Base-by-base conservation (phyloP, 805 yeast species). In the Nakazawaea holstii region DNA sequence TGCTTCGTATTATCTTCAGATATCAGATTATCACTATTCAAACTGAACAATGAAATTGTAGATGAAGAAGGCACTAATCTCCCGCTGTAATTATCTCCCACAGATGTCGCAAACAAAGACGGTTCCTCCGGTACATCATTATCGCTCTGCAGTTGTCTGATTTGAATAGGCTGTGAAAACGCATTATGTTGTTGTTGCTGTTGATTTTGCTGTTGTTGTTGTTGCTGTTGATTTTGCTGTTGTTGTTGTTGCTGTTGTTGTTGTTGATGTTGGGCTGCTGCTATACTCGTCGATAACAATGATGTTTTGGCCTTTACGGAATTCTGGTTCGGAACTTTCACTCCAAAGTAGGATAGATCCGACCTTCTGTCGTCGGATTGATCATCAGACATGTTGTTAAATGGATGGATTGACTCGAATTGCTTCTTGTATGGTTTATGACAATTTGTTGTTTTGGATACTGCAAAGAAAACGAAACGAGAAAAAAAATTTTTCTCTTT, bases 61-160 rank as follows among this genome's bases (percentile, higher is more conserved):
- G 70, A 64, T 6, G 69, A 56, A 5, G 70, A 62, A 6, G 70
- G 69, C 11, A 67, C 58, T 17, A 67, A 51, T 15, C 57, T 44
- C 1, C 66, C 66, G 6, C 59, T 65, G 24, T 59, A 49, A n/a
- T 61, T 68, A 7, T 52, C 54, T 4, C 68, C 69, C 4, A 62
- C 65, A 0, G 70, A 65, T 1, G 67, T 60, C 2, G 70, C 71
- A 33, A 64, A 52, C 39, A 67, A 55, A 6, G 44, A 43, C 2
- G 50, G 50, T 17, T 48, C 50, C 9, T 48, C 44, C 14, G 50
- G 50, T 20, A 37, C 33, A 15, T 24, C 29, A 11, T 9, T 13
- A 13, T 6, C 10, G n/a, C 10, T 8, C 14, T 31, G 33, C 10
- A 14, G 15, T 8, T 17, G 11, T 10, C 29, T 15, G n/a, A 45